Conservation (phyloP, 352 stramenopile genomes). For the Phytophthora pseudosyringae region DNA sequence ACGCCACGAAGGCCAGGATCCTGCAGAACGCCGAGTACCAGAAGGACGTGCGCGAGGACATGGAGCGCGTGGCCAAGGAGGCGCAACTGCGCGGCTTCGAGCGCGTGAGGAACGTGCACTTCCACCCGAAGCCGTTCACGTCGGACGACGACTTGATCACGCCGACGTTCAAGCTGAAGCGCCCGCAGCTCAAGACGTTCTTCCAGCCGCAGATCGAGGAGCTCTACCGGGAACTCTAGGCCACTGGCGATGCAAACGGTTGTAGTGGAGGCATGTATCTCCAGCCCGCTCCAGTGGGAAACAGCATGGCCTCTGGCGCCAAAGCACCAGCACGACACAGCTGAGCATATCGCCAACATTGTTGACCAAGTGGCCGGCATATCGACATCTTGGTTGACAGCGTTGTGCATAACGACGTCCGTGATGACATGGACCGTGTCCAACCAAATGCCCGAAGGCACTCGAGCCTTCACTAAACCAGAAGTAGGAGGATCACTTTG, state of each 20-base stretch:
- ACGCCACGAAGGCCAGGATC: constrained; percentile 30
- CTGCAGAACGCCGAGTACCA: constrained; percentile 49
- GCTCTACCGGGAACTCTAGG: constrained; percentile 46
- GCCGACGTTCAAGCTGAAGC: constrained; percentile 95
- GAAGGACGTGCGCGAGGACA: constrained; percentile 37
- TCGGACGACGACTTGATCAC: constrained; percentile 92
- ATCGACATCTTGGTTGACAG: no score
- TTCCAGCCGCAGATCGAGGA: constrained; percentile 59
- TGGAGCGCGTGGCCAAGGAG: constrained; percentile 43
- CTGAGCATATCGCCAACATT: no score
- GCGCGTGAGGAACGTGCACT: constrained; percentile 79
- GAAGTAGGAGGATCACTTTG: not conserved
- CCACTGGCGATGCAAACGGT: no score
- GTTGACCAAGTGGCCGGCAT: no score
- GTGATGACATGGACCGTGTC: no score
- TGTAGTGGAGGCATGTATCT: no score
- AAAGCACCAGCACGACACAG: no score
- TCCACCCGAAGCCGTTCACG: constrained; percentile 80
- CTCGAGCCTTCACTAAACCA: no score
- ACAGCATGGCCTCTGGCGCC: no score
- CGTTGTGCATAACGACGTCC: no score
- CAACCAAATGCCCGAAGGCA: no score
- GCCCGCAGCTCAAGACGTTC: constrained; percentile 57
- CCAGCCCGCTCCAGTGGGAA: no score
- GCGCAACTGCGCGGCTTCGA: constrained; percentile 89